A percentile compares a stretch with the other conserved stretches of the same genome.
These are phyloP conservation scores for Knufia fluminis DNA, from an alignment of 2,329 filamentous ascomycete species.

Conservation along the genomic window DNA sequence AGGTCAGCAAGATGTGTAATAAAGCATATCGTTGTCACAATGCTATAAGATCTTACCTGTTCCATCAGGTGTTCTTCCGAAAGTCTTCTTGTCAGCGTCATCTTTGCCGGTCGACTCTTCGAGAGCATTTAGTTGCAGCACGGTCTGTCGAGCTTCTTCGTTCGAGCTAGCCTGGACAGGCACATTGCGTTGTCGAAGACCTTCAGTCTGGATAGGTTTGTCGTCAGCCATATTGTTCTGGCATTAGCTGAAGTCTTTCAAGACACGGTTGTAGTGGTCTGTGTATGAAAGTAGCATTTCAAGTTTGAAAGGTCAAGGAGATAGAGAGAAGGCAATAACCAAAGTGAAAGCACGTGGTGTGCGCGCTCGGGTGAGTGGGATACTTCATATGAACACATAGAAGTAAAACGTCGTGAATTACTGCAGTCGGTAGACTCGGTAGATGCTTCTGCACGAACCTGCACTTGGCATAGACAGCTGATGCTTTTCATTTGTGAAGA, in stretches of 20 bases:
- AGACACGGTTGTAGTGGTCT: too few relatives aligned
- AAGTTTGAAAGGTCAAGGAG: not conserved
- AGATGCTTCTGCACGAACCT: not conserved
- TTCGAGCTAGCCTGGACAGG: conserved; percentile 27
- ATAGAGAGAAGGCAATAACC: not conserved
- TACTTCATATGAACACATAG: too few relatives aligned
- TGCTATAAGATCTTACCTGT: conserved; percentile 54
- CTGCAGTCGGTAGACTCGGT: too few relatives aligned
- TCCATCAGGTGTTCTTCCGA: conserved; percentile 81
- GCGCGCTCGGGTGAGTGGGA: too few relatives aligned
- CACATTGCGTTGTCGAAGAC: conserved; percentile 41
- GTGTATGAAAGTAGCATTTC: too few relatives aligned
- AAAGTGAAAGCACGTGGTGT: not conserved
- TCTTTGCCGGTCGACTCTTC: conserved; percentile 37
- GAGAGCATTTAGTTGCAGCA: conserved; percentile 41
- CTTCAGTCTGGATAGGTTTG: conserved; percentile 27
- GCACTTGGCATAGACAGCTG: not conserved
- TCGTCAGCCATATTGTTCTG: not conserved
- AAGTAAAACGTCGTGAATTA: too few relatives aligned
- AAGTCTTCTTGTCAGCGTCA: conserved; percentile 62
- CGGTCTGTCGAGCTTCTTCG: conserved; percentile 38
- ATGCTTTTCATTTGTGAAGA: not conserved
- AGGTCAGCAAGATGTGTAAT: conserved; percentile 1
- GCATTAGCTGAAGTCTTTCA: not conserved
- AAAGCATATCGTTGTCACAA: not conserved